These are phyloP conservation scores for Botrytis medusae DNA, from an alignment of 2,329 filamentous ascomycete species.

Conservation along the genomic window DNA sequence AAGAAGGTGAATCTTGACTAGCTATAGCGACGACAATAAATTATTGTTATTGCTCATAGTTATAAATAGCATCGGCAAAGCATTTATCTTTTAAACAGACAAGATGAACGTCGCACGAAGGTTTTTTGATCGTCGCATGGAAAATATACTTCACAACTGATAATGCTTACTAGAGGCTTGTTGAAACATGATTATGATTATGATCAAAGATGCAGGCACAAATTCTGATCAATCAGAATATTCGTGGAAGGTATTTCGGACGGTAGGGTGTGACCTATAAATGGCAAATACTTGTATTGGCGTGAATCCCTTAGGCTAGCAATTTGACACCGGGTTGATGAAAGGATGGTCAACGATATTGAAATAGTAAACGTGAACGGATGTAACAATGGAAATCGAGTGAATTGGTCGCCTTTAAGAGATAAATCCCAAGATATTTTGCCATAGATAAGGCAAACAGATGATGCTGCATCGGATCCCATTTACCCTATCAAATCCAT, in stretches of 20 bases:
- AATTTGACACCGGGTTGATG: not conserved
- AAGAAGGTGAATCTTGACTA: constrained; percentile 6
- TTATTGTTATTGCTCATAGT: not conserved
- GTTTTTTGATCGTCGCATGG: not conserved
- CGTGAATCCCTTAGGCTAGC: not conserved
- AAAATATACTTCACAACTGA: not conserved
- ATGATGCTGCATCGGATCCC: not conserved
- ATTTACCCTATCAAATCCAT: constrained; percentile 14
- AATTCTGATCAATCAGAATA: not conserved
- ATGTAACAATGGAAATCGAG: not conserved
- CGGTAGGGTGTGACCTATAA: not conserved
- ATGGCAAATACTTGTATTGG: not conserved
- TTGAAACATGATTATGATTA: not conserved
- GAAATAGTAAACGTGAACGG: not conserved
- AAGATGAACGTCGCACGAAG: not conserved
- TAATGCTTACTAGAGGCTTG: not conserved
- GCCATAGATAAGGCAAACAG: constrained; percentile 20
- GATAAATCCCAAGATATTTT: not conserved
- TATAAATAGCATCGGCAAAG: not conserved
- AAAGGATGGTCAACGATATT: not conserved
- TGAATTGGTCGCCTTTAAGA: not conserved
- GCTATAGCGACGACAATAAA: not conserved
- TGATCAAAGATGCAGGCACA: constrained; percentile 1
- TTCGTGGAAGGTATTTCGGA: not conserved
- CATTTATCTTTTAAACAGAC: not conserved